Conservation (phyloP, 2,329 filamentous ascomycete species). For the Colletotrichum scovillei region DNA sequence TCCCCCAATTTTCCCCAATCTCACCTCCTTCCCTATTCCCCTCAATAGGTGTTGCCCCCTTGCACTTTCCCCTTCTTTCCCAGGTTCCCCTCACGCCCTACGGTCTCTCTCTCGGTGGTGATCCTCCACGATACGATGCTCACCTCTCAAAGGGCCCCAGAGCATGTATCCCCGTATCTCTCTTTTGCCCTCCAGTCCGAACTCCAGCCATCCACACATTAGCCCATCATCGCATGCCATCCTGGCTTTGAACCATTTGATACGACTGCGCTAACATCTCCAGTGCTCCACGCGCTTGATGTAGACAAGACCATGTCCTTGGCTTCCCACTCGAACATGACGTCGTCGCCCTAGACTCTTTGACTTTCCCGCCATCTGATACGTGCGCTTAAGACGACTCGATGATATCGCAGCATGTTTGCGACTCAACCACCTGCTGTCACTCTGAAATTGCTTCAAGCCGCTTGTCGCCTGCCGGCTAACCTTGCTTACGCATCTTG, state of each 20-base stretch:
- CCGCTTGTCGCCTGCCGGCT: neutral
- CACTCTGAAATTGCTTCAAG: neutral
- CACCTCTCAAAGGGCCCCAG: neutral
- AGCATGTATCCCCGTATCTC: neutral
- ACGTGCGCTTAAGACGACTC: conserved; percentile 30
- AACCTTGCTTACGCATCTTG: conserved; percentile 3
- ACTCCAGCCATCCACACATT: neutral
- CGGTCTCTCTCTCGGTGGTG: conserved; percentile 3
- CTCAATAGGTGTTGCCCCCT: neutral
- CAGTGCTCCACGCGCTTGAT: neutral
- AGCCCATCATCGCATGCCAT: neutral
- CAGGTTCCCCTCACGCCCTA: conserved; percentile 11
- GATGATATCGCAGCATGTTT: neutral
- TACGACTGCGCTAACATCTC: conserved; percentile 2
- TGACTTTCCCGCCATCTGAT: conserved; percentile 12
- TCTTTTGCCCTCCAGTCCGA: neutral
- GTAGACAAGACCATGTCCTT: conserved; percentile 15
- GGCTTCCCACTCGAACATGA: conserved; percentile 21
- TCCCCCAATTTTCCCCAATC: conserved; percentile 23
- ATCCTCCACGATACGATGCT: neutral
- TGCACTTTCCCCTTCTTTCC: neutral
- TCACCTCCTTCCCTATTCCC: neutral
- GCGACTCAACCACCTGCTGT: neutral
- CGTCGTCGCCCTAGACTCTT: conserved; percentile 18
- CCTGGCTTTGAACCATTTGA: neutral